Base-by-base conservation (phyloP, 2,329 filamentous ascomycete species). In the Diaporthe longicolla region DNA sequence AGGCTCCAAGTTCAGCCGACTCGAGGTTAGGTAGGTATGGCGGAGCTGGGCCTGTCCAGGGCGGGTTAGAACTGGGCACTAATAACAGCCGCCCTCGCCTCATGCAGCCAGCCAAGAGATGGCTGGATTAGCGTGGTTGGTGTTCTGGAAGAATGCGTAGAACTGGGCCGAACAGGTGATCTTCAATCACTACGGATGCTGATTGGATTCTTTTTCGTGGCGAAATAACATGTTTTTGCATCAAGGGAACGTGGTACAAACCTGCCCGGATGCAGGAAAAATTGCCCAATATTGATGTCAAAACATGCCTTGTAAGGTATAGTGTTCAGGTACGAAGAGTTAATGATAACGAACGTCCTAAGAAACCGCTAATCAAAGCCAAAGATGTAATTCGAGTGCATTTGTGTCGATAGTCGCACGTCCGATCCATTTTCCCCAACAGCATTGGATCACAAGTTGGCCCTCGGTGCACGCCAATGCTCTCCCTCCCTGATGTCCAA, bases 401-500 rank as follows among this genome's bases (percentile, higher is more conserved):
- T 9, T 0, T 4, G 5, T 13, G n/a, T 4, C n/a, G n/a, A 24
- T 52, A 50, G 21, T 50, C n/a, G 9, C 48, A 52, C 11, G 2
- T 15, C 15, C 10, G n/a, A 15, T 11, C 11, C 3, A 15, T 52
- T 9, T 19, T 5, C 40, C 9, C 11, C 9, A 4, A 13, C 7
- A 13, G 9, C 7, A n/a, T 4, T 17, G 21, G 1, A n/a, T 70
- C 40, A 70, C 1, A 61, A 17, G 15, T 71, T 71, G 9, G 69
- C 55, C 32, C 40, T 61, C 11, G 55, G 68, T 3, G 10, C 21
- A 21, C 55, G 69, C 77, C 77, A 78, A 35, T 57, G 63, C 24
- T 77, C 59, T 13, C 78, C 78, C n/a, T 78, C 76, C 3, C 74
- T 77, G 72, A 82, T 77, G 1, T 76, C 58, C 29, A 81, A 63